phyloP scores from a whole-genome alignment of 2,329 filamentous ascomycete species.

The Chrysoporthe puriensis region DNA sequence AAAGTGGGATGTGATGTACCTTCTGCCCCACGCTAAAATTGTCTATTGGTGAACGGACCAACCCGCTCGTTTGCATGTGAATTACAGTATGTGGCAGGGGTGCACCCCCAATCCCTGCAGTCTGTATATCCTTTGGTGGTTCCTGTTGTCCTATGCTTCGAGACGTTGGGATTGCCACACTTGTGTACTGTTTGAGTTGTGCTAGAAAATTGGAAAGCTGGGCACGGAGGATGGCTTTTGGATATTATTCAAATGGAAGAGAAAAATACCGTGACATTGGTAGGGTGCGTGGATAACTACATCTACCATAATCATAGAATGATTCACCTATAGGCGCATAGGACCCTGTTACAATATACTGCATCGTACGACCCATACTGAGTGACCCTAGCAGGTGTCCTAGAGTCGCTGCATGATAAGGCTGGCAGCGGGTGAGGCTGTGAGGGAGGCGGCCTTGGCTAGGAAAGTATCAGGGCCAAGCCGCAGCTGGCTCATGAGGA shows the following conservation, averaged over 20 bases:
- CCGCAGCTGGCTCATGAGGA: background rate
- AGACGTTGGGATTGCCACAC: background rate
- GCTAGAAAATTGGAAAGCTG: no score
- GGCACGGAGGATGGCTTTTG: background rate
- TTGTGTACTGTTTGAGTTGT: no score
- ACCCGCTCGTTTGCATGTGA: conserved; percentile 6
- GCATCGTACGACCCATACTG: background rate
- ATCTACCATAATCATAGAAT: no score
- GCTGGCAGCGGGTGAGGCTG: background rate
- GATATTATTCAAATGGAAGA: background rate
- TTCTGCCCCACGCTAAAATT: conserved; percentile 24
- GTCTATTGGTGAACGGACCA: conserved; percentile 3
- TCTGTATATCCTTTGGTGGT: background rate
- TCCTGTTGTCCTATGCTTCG: background rate
- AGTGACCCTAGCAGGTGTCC: background rate
- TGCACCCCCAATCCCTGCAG: conserved; percentile 18
- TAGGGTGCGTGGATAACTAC: no score
- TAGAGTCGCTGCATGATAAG: background rate
- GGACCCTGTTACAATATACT: background rate
- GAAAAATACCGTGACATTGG: background rate
- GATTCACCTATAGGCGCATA: no score
- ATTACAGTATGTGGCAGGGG: background rate
- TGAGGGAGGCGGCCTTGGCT: background rate
- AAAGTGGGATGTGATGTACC: conserved; percentile 8
- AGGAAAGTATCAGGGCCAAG: background rate